Conservation (phyloP, 192 early-diverging fungal genomes). For the Rhizophagus sp. region DNA sequence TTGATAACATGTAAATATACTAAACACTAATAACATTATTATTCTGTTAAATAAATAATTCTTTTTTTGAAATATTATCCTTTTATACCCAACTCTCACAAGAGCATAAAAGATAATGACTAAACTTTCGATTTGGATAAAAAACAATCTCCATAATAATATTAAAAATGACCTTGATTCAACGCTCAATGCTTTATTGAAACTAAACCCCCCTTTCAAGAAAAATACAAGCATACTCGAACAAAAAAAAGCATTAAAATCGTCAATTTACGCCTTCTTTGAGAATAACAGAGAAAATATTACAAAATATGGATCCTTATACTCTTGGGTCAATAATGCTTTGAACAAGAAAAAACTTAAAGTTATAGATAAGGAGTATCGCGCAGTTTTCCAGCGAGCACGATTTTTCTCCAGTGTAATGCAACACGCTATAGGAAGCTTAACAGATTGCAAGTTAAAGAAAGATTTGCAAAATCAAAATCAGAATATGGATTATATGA, state of each 20-base stretch:
- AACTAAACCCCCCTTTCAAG: constrained; percentile 4
- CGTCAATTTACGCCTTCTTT: neutral
- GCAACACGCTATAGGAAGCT: constrained; percentile 26
- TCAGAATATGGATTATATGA: constrained; percentile 11
- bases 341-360: constrained; percentile 22
- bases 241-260: constrained; percentile 27
- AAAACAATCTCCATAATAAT: constrained; percentile 15
- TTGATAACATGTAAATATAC: no score
- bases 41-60: no score
- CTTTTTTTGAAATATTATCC: no score
- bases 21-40: no score
- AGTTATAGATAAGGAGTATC: constrained; percentile 10
- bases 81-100: no score
- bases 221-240: constrained; percentile 5
- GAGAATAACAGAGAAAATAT: constrained; percentile 7
- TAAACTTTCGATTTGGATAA: constrained; percentile 25
- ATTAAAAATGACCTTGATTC: constrained; percentile 24
- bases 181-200: constrained; percentile 8
- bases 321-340: neutral
- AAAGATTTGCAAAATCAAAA: constrained; percentile 20
- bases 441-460: constrained; percentile 7
- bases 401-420: constrained; percentile 23
- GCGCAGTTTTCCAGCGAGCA: constrained; percentile 22
- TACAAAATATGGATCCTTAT: constrained; percentile 13
- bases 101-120: no score